Conservation (phyloP, 2,329 filamentous ascomycete genomes). For the Sporothrix mexicana region DNA sequence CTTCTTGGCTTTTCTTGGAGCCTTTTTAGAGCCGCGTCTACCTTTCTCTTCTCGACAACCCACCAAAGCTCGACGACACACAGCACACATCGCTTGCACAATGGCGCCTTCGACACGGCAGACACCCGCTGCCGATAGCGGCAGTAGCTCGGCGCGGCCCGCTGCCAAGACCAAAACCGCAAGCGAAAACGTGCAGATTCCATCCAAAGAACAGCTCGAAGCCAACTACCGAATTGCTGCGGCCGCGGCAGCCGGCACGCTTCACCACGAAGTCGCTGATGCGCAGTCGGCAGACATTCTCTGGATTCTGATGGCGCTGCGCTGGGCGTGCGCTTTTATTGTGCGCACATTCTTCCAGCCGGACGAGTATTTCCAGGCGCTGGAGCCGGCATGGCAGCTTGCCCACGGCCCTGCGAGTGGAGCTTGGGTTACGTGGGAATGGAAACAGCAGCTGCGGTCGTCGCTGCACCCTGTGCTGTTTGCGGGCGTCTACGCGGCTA, state of each 20-base stretch:
- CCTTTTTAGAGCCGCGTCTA: neutral
- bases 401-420: slow-evolving; percentile 78
- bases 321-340: slow-evolving; percentile 78
- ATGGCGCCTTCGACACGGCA: slow-evolving; percentile 25
- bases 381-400: slow-evolving; percentile 91
- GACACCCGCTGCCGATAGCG: neutral
- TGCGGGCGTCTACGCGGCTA: slow-evolving; percentile 71
- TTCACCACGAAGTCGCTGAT: slow-evolving; percentile 42
- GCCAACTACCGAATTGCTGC: slow-evolving; percentile 32
- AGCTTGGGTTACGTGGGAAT: slow-evolving; percentile 99
- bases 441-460: slow-evolving; percentile 83
- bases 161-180: neutral
- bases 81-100: neutral
- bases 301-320: slow-evolving; percentile 65
- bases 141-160: slow-evolving; percentile 7
- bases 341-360: slow-evolving; percentile 95
- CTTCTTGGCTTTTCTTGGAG: slow-evolving; percentile 21
- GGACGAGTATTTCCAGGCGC: slow-evolving; percentile 94
- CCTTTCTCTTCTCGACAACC: neutral
- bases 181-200: neutral
- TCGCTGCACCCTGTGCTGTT: slow-evolving; percentile 92
- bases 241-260: slow-evolving; percentile 23
- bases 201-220: slow-evolving; percentile 32
- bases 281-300: slow-evolving; percentile 47
- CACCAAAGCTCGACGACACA: neutral